Evolutionary conservation across 495 filamentous ascomycete genomes (phyloP).

Genomic region (Aspergillus leporis): DNA sequence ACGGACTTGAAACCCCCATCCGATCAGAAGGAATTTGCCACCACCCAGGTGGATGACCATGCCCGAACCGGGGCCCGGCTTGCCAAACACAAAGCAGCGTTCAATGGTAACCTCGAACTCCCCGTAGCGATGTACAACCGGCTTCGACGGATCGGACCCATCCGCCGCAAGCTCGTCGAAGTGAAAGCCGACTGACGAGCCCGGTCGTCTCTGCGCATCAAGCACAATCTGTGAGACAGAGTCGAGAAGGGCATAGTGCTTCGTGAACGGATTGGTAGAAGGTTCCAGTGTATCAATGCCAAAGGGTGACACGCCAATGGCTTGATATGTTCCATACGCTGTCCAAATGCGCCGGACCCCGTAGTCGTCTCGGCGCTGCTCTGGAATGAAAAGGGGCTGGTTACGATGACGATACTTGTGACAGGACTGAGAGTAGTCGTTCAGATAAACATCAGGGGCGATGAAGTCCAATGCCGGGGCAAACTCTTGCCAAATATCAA

Average conservation of each 20-base stretch:
- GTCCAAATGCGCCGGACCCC: constrained; percentile 46
- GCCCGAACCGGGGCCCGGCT: constrained; percentile 38
- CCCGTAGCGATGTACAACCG: constrained; percentile 23
- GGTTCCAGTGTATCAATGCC: constrained; percentile 47
- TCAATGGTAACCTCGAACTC: constrained; percentile 40
- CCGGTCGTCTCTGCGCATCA: constrained; percentile 36
- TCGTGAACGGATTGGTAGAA: constrained; percentile 34
- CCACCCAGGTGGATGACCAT: constrained; percentile 46
- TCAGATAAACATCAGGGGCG: constrained; percentile 49
- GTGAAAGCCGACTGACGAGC: constrained; percentile 45
- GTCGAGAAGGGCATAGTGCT: constrained; percentile 40
- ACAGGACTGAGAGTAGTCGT: constrained; percentile 43
- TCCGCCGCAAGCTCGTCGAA: constrained; percentile 41
- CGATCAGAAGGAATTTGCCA: constrained; percentile 46
- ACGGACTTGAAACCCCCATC: constrained; percentile 46
- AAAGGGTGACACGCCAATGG: constrained; percentile 46
- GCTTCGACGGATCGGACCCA: constrained; percentile 24
- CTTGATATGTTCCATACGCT: constrained; percentile 43
- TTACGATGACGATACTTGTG: constrained; percentile 43
- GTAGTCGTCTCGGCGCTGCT: constrained; percentile 50
- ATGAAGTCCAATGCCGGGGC: constrained; percentile 50
- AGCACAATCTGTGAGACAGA: constrained; percentile 39
- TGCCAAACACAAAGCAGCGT: constrained; percentile 51
- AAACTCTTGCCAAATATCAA: constrained; percentile 48
- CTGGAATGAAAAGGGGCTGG: constrained; percentile 53